These are phyloP conservation scores for Allodekkera sacchari DNA, from an alignment of 805 yeast genomes.

Conservation along the genomic window DNA sequence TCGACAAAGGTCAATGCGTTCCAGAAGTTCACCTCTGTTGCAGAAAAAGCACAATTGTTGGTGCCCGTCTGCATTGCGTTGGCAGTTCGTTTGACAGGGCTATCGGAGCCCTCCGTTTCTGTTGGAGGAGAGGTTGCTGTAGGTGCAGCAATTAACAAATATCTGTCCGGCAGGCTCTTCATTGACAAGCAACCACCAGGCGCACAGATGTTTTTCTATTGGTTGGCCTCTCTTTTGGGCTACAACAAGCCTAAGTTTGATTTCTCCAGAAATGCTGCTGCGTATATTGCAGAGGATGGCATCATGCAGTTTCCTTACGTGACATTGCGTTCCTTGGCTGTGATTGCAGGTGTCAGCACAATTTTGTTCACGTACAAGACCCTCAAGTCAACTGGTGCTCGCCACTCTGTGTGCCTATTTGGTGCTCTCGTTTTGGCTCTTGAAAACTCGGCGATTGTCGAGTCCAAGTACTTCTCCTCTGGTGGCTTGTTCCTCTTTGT, in stretches of 20 bases:
- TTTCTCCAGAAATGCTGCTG: constrained; percentile 2
- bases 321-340: constrained; percentile 50
- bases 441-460: constrained; percentile 60
- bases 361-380: constrained; percentile 47
- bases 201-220: constrained; percentile 64
- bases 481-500: constrained; percentile 39
- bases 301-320: constrained; percentile 36
- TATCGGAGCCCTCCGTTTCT: constrained; percentile 63
- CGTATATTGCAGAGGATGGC: constrained; percentile 2
- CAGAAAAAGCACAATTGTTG: constrained; percentile 13
- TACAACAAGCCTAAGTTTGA: constrained; percentile 25
- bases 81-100: constrained; percentile 46
- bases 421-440: constrained; percentile 45
- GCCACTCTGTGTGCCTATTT: constrained; percentile 38
- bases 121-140: constrained; percentile 92
- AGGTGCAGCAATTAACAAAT: constrained; percentile 81
- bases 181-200: constrained; percentile 79
- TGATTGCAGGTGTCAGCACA: constrained; percentile 43
- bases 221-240: constrained; percentile 48
- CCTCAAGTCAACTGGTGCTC: constrained; percentile 46
- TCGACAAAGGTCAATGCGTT: background rate
- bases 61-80: constrained; percentile 29
- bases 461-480: constrained; percentile 44
- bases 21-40: background rate
- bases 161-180: constrained; percentile 55